phyloP scores from a whole-genome alignment of 208 protist species.

The Endotrypanum monterogeii region DNA sequence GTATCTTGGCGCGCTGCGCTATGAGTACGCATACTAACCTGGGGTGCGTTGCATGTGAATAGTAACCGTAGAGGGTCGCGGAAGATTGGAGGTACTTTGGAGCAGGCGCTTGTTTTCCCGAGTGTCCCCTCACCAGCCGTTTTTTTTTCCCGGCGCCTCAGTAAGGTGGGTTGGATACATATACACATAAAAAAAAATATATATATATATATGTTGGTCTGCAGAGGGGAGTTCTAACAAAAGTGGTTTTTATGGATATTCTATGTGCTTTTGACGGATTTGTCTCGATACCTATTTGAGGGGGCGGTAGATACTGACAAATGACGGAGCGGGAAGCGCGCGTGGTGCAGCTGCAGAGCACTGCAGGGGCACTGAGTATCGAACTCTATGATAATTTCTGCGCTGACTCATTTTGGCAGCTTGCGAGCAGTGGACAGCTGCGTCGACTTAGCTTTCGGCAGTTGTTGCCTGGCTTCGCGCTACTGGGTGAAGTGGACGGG shows the following conservation, averaged over 20 bases:
- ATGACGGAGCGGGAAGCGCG: conserved; percentile 8
- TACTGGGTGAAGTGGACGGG: conserved; percentile 26
- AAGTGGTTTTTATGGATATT: background rate
- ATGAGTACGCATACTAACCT: no score
- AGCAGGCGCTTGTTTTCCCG: no score
- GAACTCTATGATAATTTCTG: conserved; percentile 53
- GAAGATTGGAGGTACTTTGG: no score
- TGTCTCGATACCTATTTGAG: background rate
- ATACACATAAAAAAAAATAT: no score
- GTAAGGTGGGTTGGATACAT: no score
- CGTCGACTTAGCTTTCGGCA: conserved; percentile 33
- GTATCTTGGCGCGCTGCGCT: no score
- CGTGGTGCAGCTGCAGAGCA: conserved; percentile 53
- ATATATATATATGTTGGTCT: background rate
- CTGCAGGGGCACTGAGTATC: conserved; percentile 43
- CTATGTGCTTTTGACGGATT: background rate
- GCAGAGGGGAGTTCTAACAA: background rate
- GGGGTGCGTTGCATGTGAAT: no score
- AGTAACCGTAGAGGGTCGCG: no score
- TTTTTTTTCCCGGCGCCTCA: no score
- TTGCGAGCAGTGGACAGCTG: conserved; percentile 59
- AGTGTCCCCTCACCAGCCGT: no score
- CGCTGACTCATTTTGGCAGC: conserved; percentile 39
- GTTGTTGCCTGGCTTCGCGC: conserved; percentile 39
- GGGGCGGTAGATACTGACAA: background rate